Evolutionary conservation across 768 basidiomycete genomes (phyloP).

Genomic region (Postia placenta): DNA sequence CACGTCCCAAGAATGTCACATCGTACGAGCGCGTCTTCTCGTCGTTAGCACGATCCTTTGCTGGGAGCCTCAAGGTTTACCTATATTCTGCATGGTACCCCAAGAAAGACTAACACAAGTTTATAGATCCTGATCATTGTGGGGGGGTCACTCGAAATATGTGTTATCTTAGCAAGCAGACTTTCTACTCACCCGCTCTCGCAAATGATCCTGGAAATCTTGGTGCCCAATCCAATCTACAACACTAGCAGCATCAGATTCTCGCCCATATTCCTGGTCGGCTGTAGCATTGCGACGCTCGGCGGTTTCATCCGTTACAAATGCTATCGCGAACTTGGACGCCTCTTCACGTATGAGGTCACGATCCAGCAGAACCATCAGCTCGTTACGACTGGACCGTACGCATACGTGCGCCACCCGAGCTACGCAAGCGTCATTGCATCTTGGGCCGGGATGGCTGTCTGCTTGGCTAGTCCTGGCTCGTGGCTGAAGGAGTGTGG

Average conservation of each 20-base stretch:
- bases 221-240: background rate
- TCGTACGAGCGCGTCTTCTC: conserved; percentile 2
- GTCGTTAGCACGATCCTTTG: background rate
- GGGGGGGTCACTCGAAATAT: background rate
- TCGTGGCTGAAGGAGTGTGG: conserved; percentile 8
- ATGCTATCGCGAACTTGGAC: conserved; percentile 11
- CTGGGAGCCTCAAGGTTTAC: background rate
- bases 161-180: background rate
- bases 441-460: background rate
- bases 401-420: conserved; percentile 24
- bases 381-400: conserved; percentile 25
- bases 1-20: background rate
- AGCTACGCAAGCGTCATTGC: conserved; percentile 13
- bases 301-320: conserved; percentile 1
- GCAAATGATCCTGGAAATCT: background rate
- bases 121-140: background rate
- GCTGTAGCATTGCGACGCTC: background rate
- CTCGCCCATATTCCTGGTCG: conserved; percentile 1
- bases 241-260: background rate
- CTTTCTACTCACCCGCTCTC: background rate
- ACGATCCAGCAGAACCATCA: conserved; percentile 9
- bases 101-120: background rate
- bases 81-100: background rate
- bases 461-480: conserved; percentile 1
- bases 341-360: conserved; percentile 15